Percentiles rank a stretch among this genome's conserved stretches.
phyloP scores from a whole-genome alignment of 352 stramenopile species.

The Blastocystis sp. region DNA sequence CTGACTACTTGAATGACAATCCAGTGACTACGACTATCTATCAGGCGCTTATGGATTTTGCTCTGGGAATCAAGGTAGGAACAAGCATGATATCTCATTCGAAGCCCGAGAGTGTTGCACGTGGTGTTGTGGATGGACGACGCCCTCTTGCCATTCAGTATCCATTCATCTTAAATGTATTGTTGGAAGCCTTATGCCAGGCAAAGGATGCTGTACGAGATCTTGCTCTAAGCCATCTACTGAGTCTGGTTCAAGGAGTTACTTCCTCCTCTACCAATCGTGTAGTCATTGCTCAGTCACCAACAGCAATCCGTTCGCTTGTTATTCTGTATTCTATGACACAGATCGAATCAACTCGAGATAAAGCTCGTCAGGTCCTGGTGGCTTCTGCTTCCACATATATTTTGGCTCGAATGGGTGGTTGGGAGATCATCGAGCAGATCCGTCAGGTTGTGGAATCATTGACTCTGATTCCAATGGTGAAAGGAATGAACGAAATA shows the following conservation, averaged over 20 bases:
- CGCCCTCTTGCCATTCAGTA: conserved; percentile 59
- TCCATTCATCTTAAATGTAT: conserved; percentile 30
- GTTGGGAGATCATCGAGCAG: conserved; percentile 45
- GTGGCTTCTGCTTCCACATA: neutral
- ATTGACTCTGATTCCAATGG: neutral
- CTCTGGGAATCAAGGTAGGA: conserved; percentile 37
- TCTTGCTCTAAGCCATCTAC: conserved; percentile 7
- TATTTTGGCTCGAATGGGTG: neutral
- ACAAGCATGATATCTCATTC: neutral
- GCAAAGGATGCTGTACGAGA: conserved; percentile 61
- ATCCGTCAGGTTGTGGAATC: neutral
- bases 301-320: conserved; percentile 11
- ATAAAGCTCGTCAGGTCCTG: conserved; percentile 22
- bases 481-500: neutral
- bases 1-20: conserved; percentile 32
- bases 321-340: conserved; percentile 16
- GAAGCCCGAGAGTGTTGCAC: conserved; percentile 40
- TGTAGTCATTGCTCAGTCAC: conserved; percentile 23
- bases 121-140: conserved; percentile 36
- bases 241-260: conserved; percentile 41
- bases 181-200: conserved; percentile 41
- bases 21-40: neutral
- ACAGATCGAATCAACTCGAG: conserved; percentile 23
- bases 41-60: conserved; percentile 64
- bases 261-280: conserved; percentile 33